Conservation (phyloP, 2,329 filamentous ascomycete species). For the Ophiostoma novo-ulmi region DNA sequence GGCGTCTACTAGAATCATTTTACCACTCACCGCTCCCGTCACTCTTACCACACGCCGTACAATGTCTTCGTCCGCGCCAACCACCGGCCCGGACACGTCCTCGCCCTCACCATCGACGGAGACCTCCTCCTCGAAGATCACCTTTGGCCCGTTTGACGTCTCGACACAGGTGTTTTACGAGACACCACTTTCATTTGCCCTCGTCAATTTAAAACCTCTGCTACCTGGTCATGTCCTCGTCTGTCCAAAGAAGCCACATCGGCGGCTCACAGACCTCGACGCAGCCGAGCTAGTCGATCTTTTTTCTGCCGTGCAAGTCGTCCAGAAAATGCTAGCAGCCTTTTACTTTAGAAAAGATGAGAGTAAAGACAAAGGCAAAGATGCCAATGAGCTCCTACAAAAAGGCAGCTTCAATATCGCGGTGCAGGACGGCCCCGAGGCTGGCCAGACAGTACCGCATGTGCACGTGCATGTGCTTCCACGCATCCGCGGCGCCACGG, state of each 20-base stretch:
- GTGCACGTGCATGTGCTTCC: slow-evolving; percentile 92
- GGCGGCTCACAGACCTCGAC: slow-evolving; percentile 70
- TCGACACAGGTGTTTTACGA: slow-evolving; percentile 84
- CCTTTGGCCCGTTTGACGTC: slow-evolving; percentile 73
- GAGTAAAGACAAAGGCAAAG: background rate
- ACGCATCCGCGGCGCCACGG: slow-evolving; percentile 53
- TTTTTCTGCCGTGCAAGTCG: slow-evolving; percentile 77
- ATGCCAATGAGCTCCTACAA: background rate
- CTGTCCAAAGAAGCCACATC: slow-evolving; percentile 65
- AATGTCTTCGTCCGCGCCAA: slow-evolving; percentile 6
- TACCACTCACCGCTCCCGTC: background rate
- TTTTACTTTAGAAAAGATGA: slow-evolving; percentile 44
- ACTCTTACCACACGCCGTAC: background rate
- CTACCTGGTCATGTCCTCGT: slow-evolving; percentile 90
- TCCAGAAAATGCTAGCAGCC: slow-evolving; percentile 67
- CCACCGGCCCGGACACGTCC: background rate
- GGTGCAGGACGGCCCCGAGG: slow-evolving; percentile 85
- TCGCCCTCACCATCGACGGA: background rate
- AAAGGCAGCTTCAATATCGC: slow-evolving; percentile 79
- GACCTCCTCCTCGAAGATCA: slow-evolving; percentile 36
- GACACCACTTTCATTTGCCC: slow-evolving; percentile 73
- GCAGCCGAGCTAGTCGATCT: slow-evolving; percentile 70
- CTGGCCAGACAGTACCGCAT: slow-evolving; percentile 90
- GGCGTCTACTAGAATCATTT: background rate
- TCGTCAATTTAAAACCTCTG: slow-evolving; percentile 94